phyloP scores from a whole-genome alignment of 305 asterid species.

The Solanum chacoense region DNA sequence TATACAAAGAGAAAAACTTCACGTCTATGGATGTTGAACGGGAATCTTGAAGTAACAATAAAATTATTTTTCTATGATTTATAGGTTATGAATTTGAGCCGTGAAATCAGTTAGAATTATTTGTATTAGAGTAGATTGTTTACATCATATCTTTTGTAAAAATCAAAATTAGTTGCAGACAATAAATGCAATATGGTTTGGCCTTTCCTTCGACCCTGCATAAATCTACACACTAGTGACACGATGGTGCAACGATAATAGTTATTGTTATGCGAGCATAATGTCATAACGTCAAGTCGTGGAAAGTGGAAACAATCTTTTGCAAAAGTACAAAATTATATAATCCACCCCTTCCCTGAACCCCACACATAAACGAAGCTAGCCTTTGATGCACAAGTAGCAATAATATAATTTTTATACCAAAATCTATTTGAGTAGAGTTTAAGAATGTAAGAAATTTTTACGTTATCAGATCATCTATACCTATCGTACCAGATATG shows the following conservation, averaged over 20 bases:
- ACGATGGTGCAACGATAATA: not conserved
- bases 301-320: not conserved
- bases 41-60: not conserved
- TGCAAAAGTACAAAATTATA: not conserved
- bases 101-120: not conserved
- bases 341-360: not conserved
- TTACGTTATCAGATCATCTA: fast-evolving
- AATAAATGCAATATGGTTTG: not conserved
- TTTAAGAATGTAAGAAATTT: no score
- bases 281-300: not conserved
- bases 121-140: not conserved
- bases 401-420: not conserved
- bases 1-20: not conserved
- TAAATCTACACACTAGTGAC: not conserved
- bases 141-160: not conserved
- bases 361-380: not conserved
- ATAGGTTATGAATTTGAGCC: not conserved
- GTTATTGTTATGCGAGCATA: not conserved
- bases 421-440: not conserved
- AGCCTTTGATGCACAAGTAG: not conserved
- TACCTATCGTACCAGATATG: not conserved
- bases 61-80: not conserved
- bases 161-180: not conserved
- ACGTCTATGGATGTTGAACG: not conserved
- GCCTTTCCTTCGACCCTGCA: not conserved